Evolutionary conservation across 257 asterid species (phyloP), one percentile per base, ranked within the genome.

Genomic region (Buddleja alternifolia): DNA sequence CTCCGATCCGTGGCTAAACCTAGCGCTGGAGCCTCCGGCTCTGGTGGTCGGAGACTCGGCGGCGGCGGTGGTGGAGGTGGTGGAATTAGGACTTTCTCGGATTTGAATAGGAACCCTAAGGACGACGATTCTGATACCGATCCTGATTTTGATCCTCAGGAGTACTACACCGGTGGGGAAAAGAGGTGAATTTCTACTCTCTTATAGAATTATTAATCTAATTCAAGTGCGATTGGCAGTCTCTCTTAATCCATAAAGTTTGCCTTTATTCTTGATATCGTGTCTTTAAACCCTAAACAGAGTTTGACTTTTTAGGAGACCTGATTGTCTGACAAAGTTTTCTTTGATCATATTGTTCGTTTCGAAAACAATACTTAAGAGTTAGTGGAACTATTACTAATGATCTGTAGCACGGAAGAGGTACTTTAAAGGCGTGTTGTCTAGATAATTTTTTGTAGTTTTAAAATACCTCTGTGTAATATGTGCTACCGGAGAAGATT

Each of bases 151-250:
- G 81, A 85, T 72, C 96, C 90, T 19, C 90, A 84, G 79, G 95
- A 84, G 81, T 89, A 81, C 71, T 87, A 89, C 55, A 84, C 96
- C 7, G 96, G 97, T 17, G 96, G 97, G 2, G 86, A 89, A 61
- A 89, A 87, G 80, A 92, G 97, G 97, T 92, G 61, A 45, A 9
- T 7, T 46, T n/a, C 6, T 1, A 1, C 19, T 24, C 1, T 29
- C 34, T 29, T 29, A 29, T 29, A 1, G 5, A 29, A 29, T 29
- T 29, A 5, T 29, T 29, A 29, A 29, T 29, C 5, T 5, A 29
- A 29, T 29, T 29, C 34, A 29, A 29, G 34, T 29, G 5, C 34
- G 34, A 29, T 29, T 29, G 34, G 2, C 34, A 29, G 34, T 29
- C 34, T 29, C 34, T 29, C 2, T 21, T 9, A 53, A 2, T 53